A percentile compares a stretch with the other conserved stretches of the same genome.
Conservation (phyloP, 208 protist species). For the Leishmania tropica region DNA sequence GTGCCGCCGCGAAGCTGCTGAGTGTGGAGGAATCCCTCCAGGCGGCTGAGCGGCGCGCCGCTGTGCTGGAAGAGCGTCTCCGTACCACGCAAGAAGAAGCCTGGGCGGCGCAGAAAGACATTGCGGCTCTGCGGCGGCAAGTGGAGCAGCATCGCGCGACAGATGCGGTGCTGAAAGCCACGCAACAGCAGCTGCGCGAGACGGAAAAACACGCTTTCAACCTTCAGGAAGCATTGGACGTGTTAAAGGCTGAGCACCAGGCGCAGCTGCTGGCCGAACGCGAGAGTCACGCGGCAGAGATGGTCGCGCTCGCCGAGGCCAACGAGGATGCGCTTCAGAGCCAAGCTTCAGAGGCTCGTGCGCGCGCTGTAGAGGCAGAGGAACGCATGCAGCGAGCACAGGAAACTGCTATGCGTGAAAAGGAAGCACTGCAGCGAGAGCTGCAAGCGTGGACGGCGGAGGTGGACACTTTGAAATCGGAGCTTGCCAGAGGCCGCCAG, state of each 20-base stretch:
- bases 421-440: conserved; percentile 22
- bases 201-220: conserved; percentile 31
- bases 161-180: conserved; percentile 20
- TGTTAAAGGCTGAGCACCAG: conserved; percentile 15
- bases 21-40: conserved; percentile 6
- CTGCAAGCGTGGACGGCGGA: conserved; percentile 25
- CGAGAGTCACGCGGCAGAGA: conserved; percentile 11
- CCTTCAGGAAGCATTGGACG: conserved; percentile 21
- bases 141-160: conserved; percentile 7
- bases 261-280: conserved; percentile 7
- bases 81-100: conserved; percentile 20
- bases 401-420: conserved; percentile 24
- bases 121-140: conserved; percentile 13
- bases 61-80: conserved; percentile 29
- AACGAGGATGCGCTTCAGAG: conserved; percentile 9
- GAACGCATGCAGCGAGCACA: conserved; percentile 2
- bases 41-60: conserved; percentile 10
- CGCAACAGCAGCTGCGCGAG: conserved; percentile 28
- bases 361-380: conserved; percentile 13
- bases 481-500: conserved; percentile 1
- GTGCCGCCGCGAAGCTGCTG: conserved; percentile 12
- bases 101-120: conserved; percentile 28
- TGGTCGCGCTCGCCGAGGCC: conserved; percentile 11
- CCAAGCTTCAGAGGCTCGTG: not conserved
- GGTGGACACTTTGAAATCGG: conserved; percentile 23